Evolutionary conservation across 2,329 filamentous ascomycete species (phyloP), one percentile per base, ranked within the genome.

Genomic region (Monascus ruber): DNA sequence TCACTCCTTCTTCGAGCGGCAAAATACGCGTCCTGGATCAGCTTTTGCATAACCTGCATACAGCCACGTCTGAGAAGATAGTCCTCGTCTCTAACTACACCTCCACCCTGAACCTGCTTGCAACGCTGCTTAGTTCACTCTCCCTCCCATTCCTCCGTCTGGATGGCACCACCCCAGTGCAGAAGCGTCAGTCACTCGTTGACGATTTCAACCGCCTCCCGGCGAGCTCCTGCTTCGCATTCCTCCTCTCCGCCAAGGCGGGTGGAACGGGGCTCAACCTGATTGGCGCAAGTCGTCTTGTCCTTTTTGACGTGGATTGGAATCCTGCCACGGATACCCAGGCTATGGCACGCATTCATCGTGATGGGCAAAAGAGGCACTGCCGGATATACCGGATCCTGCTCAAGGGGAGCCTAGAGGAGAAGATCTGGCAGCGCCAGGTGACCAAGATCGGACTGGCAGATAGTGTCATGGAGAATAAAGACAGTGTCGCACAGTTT

Each of bases 51-150:
- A 70, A 69, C 7, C 69, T 85, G 24, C 72, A 70, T 36, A 71
- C 66, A 2, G 74, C 68, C 0, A 83, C 80, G 0, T 63, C 71
- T 1, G 81, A 85, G 50, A 85, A 85, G 51, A 73, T 85, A 24
- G 79, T 85, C 6, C 68, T 85, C 6, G 79, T 85, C n/a, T 84
- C 80, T 17, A 84, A 85, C 52, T 85, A 83, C 54, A 85, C 81
- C 0, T 76, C 77, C 6, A 85, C 81, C 0, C 70, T 85, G 6
- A 77, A 82, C 48, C 69, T 85, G 44, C 71, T 85, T 4, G 73
- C 72, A 33, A 71, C 69, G 3, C 69, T 84, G 2, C 67, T 85
- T 4, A 64, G 68, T 2, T 74, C 76, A 1, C 65, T 81, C 10
- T 73, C 71, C 1, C 72, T 83, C 42, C 66, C 69, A 2, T 82